phyloP scores from a whole-genome alignment of 1,284 basidiomycete species.

The Malassezia japonica region DNA sequence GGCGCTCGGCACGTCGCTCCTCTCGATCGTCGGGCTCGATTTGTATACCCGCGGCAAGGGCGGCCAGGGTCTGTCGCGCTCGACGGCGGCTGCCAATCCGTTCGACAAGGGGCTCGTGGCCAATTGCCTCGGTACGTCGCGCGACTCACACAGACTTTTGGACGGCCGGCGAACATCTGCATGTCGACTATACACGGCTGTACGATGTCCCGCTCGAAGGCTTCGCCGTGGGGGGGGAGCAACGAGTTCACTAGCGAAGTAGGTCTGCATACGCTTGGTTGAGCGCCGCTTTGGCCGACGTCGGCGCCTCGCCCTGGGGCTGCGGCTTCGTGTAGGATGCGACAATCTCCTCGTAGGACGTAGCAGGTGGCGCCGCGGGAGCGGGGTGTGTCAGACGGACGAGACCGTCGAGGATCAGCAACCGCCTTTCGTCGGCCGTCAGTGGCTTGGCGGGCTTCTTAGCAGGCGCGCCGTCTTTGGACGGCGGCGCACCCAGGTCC shows the following conservation, averaged over 20 bases:
- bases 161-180: constrained; percentile 70
- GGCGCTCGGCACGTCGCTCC: constrained; percentile 56
- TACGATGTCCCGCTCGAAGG: constrained; percentile 61
- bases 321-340: neutral
- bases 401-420: constrained; percentile 4
- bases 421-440: neutral
- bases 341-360: neutral
- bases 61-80: constrained; percentile 62
- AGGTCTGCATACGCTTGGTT: neutral
- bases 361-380: neutral
- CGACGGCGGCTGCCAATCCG: constrained; percentile 68
- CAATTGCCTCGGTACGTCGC: constrained; percentile 58
- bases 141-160: constrained; percentile 68
- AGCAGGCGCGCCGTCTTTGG: neutral
- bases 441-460: constrained; percentile 1
- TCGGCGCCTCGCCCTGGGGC: neutral
- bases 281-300: neutral
- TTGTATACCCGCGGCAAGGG: constrained; percentile 82
- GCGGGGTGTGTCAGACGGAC: constrained; percentile 1
- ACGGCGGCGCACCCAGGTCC: neutral
- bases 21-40: constrained; percentile 83
- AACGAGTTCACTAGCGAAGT: neutral
- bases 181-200: constrained; percentile 76
- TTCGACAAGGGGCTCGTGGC: constrained; percentile 74
- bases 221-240: neutral